These are phyloP conservation scores for Mortierella sp. DNA, from an alignment of 371 early-diverging fungal genomes.

Conservation along the genomic window DNA sequence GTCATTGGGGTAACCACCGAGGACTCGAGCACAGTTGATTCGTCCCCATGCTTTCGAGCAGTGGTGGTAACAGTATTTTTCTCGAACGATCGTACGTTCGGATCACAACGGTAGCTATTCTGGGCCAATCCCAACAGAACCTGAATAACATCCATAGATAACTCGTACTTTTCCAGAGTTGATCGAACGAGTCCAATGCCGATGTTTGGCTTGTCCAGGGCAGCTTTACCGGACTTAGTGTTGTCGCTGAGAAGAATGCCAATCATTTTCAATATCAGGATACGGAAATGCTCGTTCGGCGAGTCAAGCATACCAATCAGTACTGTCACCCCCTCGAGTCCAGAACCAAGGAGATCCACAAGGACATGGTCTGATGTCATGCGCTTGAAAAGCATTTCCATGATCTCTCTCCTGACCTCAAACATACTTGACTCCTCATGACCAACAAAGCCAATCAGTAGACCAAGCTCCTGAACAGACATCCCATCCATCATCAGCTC, in stretches of 20 bases:
- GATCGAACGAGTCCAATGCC: slow-evolving; percentile 50
- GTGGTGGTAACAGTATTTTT: slow-evolving; percentile 2
- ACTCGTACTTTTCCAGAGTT: slow-evolving; percentile 44
- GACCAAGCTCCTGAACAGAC: slow-evolving; percentile 49
- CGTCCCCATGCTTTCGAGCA: too few species aligned
- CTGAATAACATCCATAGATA: slow-evolving; percentile 55
- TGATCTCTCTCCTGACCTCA: slow-evolving; percentile 53
- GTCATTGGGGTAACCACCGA: too few species aligned
- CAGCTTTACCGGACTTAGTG: slow-evolving; percentile 51
- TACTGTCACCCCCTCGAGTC: slow-evolving; percentile 51
- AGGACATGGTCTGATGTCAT: slow-evolving; percentile 47
- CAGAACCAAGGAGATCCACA: slow-evolving; percentile 49
- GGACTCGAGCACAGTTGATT: too few species aligned
- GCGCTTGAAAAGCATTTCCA: slow-evolving; percentile 53
- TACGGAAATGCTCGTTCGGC: slow-evolving; percentile 53
- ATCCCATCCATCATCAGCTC: slow-evolving; percentile 56
- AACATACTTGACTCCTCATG: slow-evolving; percentile 48
- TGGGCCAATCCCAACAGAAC: slow-evolving; percentile 52
- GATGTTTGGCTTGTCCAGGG: slow-evolving; percentile 49
- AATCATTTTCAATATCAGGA: slow-evolving; percentile 54
- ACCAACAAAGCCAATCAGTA: slow-evolving; percentile 49
- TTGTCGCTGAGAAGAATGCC: slow-evolving; percentile 56
- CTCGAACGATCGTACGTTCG: slow-evolving; percentile 33
- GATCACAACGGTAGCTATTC: slow-evolving; percentile 53
- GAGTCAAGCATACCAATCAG: slow-evolving; percentile 52